A percentile compares a stretch with the other conserved stretches of the same genome.
These are phyloP conservation scores for Stephanodiscus minutulus DNA, from an alignment of 108 stramenopile species.

Conservation along the genomic window DNA sequence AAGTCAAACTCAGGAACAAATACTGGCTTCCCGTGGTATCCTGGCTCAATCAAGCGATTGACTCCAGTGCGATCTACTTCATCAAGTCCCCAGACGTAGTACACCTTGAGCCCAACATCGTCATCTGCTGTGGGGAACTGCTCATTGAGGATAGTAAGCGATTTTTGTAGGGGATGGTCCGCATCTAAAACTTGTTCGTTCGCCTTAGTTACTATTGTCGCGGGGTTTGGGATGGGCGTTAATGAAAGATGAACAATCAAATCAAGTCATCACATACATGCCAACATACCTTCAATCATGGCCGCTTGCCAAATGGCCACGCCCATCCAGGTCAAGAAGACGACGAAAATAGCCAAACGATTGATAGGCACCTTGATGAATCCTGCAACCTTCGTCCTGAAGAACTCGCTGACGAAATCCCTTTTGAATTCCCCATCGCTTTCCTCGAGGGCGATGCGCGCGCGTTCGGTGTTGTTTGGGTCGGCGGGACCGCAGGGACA, in stretches of 20 bases:
- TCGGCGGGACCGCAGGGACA: slow-evolving; percentile 31
- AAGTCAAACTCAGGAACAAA: slow-evolving; percentile 46
- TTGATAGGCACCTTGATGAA: slow-evolving; percentile 39
- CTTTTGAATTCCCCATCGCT: slow-evolving; percentile 33
- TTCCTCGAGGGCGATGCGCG: slow-evolving; percentile 9
- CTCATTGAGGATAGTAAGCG: slow-evolving; percentile 46
- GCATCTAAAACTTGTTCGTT: slow-evolving; percentile 54
- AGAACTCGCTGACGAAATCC: slow-evolving; percentile 54
- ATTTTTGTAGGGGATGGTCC: slow-evolving; percentile 58
- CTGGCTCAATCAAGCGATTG: slow-evolving; percentile 49
- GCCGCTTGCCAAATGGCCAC: slow-evolving; percentile 37
- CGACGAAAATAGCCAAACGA: slow-evolving; percentile 29
- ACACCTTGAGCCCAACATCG: slow-evolving; percentile 50
- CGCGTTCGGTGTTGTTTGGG: slow-evolving; percentile 36
- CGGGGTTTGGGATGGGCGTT: background rate
- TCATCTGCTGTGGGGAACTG: slow-evolving; percentile 45
- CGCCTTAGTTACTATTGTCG: slow-evolving; percentile 29
- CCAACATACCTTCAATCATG: slow-evolving; percentile 31
- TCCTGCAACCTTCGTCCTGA: slow-evolving; percentile 29
- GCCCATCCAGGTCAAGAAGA: slow-evolving; percentile 44
- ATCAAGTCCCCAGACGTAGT: slow-evolving; percentile 55
- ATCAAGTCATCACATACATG: background rate
- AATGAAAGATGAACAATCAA: background rate
- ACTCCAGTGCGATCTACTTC: slow-evolving; percentile 55
- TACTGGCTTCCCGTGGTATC: slow-evolving; percentile 34